A percentile compares a stretch with the other conserved stretches of the same genome.
phyloP scores from a whole-genome alignment of 2,329 filamentous ascomycete species.

The Pyricularia pennisetigena region DNA sequence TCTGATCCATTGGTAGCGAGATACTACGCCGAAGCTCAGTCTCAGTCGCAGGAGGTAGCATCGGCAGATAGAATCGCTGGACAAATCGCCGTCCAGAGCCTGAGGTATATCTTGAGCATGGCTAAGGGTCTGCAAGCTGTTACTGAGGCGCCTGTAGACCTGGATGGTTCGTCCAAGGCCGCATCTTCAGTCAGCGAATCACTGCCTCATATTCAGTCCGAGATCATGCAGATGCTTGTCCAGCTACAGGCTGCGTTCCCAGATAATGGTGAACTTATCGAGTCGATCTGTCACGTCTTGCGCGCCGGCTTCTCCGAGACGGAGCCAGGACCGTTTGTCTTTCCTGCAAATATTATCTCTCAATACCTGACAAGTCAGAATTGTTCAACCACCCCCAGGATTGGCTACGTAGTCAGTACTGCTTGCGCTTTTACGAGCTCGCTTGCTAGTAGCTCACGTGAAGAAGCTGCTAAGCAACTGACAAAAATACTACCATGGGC shows the following conservation, averaged over 20 bases:
- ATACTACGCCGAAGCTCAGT: slow-evolving; percentile 8
- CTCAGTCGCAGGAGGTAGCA: slow-evolving; percentile 10
- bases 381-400: slow-evolving; percentile 46
- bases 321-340: slow-evolving; percentile 66
- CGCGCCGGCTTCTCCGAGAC: slow-evolving; percentile 67
- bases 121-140: slow-evolving; percentile 64
- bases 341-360: slow-evolving; percentile 56
- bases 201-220: slow-evolving; percentile 28
- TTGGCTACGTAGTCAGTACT: slow-evolving; percentile 61
- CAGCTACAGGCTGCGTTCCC: slow-evolving; percentile 43
- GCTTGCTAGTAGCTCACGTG: slow-evolving; percentile 32
- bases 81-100: slow-evolving; percentile 41
- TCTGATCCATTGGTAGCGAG: slow-evolving; percentile 7
- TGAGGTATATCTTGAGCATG: slow-evolving; percentile 61
- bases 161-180: slow-evolving; percentile 35
- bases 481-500: slow-evolving; percentile 50
- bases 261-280: slow-evolving; percentile 56
- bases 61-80: slow-evolving; percentile 32
- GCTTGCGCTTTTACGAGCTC: slow-evolving; percentile 62
- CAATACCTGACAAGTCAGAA: slow-evolving; percentile 53
- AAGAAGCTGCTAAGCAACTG: slow-evolving; percentile 36
- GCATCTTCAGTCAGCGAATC: slow-evolving; percentile 4
- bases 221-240: slow-evolving; percentile 35
- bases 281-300: slow-evolving; percentile 62
- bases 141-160: slow-evolving; percentile 55